phyloP scores from a whole-genome alignment of 1,284 basidiomycete genomes.

The Afroboletus lepidellus region DNA sequence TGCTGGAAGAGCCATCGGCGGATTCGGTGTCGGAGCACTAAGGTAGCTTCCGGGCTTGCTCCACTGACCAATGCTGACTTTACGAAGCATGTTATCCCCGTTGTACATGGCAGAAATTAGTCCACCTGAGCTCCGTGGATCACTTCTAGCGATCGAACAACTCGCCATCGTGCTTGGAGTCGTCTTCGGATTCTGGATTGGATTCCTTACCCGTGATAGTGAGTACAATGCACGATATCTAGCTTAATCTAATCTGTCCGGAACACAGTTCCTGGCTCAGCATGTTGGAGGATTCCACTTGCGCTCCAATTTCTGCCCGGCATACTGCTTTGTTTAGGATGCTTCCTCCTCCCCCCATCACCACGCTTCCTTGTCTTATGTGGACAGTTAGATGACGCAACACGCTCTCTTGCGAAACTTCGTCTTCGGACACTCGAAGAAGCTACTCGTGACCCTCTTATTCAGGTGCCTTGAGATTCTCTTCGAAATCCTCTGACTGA shows the following conservation, averaged over 20 bases:
- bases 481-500: conserved; percentile 2
- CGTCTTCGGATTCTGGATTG: conserved; percentile 79
- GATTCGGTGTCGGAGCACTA: conserved; percentile 76
- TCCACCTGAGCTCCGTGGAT: conserved; percentile 78
- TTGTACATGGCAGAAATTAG: conserved; percentile 84
- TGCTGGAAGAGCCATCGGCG: conserved; percentile 69
- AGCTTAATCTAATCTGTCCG: background rate
- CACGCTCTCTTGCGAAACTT: conserved; percentile 50
- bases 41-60: conserved; percentile 42
- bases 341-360: conserved; percentile 67
- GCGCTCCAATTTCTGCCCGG: conserved; percentile 73
- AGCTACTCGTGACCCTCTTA: conserved; percentile 46
- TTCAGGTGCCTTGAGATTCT: conserved; percentile 41
- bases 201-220: conserved; percentile 69
- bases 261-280: conserved; percentile 49
- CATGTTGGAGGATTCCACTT: conserved; percentile 76
- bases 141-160: conserved; percentile 77
- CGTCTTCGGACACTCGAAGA: conserved; percentile 42
- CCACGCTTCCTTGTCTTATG: conserved; percentile 65
- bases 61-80: conserved; percentile 1
- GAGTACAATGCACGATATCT: conserved; percentile 23
- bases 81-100: conserved; percentile 68
- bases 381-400: conserved; percentile 56
- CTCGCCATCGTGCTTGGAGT: conserved; percentile 77
- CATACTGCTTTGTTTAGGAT: conserved; percentile 59